Evolutionary conservation across 1,139 yeast species (phyloP).

Genomic region (Geotrichum restrictum): DNA sequence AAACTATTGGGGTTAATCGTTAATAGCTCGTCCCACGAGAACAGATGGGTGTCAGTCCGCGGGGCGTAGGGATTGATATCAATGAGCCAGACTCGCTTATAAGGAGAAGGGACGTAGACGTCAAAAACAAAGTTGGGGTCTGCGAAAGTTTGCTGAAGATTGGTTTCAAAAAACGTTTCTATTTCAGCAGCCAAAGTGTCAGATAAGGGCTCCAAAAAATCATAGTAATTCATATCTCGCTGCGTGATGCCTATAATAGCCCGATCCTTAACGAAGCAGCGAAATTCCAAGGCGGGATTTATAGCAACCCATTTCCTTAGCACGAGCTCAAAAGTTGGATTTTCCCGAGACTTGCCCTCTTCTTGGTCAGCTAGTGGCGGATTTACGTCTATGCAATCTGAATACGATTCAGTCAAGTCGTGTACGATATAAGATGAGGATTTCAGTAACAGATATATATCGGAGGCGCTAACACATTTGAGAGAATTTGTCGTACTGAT

Average conservation of each 20-base stretch:
- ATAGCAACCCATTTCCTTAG: conserved; percentile 75
- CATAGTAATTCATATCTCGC: conserved; percentile 79
- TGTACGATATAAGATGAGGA: conserved; percentile 84
- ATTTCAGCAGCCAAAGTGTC: conserved; percentile 49
- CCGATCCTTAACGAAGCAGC: conserved; percentile 69
- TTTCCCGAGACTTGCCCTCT: conserved; percentile 26
- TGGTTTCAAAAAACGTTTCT: conserved; percentile 52
- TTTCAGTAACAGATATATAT: conserved; percentile 72
- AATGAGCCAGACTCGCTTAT: conserved; percentile 57
- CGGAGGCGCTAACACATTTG: conserved; percentile 66
- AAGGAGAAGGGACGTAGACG: conserved; percentile 75
- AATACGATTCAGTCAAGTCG: conserved; percentile 73
- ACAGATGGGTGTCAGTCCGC: conserved; percentile 70
- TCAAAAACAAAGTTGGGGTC: conserved; percentile 66
- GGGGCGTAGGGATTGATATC: conserved; percentile 85
- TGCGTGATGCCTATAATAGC: conserved; percentile 72
- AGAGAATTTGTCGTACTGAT: conserved; percentile 73
- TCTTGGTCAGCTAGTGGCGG: conserved; percentile 14
- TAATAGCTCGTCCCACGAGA: conserved; percentile 75
- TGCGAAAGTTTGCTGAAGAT: conserved; percentile 50
- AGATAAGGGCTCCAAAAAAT: conserved; percentile 52
- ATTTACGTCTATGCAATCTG: conserved; percentile 32
- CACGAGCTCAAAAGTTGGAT: conserved; percentile 56
- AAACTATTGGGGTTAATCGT: conserved; percentile 37
- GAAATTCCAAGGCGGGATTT: conserved; percentile 86